Base-by-base conservation (phyloP, 768 basidiomycete genomes). In the Hypsizygus marmoreus region DNA sequence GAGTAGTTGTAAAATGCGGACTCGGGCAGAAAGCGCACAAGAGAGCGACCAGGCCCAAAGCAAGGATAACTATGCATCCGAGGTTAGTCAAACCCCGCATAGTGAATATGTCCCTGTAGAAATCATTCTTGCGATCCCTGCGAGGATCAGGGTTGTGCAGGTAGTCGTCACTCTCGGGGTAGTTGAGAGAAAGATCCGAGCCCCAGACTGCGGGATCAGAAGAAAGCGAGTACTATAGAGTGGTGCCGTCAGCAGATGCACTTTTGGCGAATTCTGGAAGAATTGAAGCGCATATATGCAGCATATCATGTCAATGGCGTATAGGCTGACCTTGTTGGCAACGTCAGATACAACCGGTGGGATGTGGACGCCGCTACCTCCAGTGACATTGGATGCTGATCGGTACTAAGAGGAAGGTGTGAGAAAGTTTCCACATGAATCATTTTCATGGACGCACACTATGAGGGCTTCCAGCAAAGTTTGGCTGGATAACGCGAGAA, bases 141-240 rank as follows among this genome's bases (percentile, higher is more conserved):
- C 73, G 73, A 9, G 84, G 83, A 57, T 86, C 84, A 2, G 85
- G 84, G 54, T 85, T 84, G 60, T 88, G 86, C n/a, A 88, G 74
- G 44, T 75, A 75, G 62, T 88, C 86, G 49, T 88, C 86, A 12
- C 77, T 68, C 61, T 88, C 86, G 4, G 72, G 61, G 42, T 75
- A 68, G 49, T 73, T 73, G 29, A 75, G 75, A 6, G 79, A 80
- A 47, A 86, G 66, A 53, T 85, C 78, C 25, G 84, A 77, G 2
- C 85, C 86, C 88, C 88, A 90, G 0, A 74, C 78, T 11, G 74
- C 66, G 3, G 88, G 88, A 64, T 89, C 86, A 1, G 86, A 79
- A 5, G 86, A 81, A 16, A 89, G 77, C 12, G 86, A 86, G 58
- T 80, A 89, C 86, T 90, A 34, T 7, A 36, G 26, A 40, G 34